Conservation (phyloP, 768 basidiomycete genomes). For the Boletus tomentosulus region DNA sequence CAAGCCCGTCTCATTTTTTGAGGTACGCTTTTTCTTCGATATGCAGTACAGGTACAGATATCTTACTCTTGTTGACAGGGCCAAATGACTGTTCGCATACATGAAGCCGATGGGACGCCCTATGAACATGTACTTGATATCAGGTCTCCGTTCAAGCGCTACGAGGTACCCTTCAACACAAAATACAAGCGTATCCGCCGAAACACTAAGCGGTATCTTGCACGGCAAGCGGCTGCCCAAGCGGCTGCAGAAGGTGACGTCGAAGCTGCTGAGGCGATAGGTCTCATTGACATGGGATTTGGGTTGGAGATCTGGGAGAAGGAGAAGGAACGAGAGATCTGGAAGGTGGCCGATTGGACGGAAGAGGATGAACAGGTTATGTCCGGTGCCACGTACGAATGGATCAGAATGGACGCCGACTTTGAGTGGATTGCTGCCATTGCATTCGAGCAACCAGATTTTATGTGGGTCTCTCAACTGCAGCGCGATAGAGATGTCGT, state of each 20-base stretch:
- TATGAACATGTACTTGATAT: conserved; percentile 98
- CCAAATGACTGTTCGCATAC: conserved; percentile 97
- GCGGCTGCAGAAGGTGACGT: conserved; percentile 90
- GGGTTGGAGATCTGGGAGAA: conserved; percentile 96
- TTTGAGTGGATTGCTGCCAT: conserved; percentile 98
- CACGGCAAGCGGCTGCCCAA: conserved; percentile 87
- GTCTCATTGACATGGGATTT: conserved; percentile 92
- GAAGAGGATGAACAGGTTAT: conserved; percentile 93
- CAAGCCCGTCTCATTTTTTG: conserved; percentile 89
- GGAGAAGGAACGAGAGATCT: conserved; percentile 84
- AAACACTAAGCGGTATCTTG: conserved; percentile 94
- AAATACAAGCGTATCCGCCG: conserved; percentile 96
- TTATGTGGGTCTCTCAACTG: conserved; percentile 97
- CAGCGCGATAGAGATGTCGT: conserved; percentile 95
- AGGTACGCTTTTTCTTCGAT: conserved; percentile 44
- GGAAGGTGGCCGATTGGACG: conserved; percentile 98
- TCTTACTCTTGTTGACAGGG: conserved; percentile 47
- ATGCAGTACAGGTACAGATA: background rate
- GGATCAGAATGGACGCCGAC: conserved; percentile 98
- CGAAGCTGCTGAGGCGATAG: conserved; percentile 90
- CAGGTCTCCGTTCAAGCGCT: conserved; percentile 81
- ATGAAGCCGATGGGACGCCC: conserved; percentile 98
- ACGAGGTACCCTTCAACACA: conserved; percentile 97
- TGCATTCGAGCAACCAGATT: conserved; percentile 92
- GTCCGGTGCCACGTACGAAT: conserved; percentile 96